Evolutionary conservation across 257 asterid species (phyloP).

Genomic region (Solanum paucissectum): DNA sequence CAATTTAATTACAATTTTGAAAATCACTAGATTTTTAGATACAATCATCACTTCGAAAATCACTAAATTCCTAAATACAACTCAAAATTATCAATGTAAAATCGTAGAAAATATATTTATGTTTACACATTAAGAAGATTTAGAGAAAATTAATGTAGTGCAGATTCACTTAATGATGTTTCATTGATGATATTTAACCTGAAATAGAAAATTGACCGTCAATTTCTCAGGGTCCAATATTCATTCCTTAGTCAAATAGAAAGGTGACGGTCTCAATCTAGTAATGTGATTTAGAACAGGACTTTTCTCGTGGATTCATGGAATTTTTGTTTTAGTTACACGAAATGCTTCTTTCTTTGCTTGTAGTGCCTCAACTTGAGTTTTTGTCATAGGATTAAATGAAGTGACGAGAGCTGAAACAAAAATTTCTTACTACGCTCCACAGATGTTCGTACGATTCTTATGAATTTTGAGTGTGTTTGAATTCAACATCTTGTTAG

Average conservation of each 20-base stretch:
- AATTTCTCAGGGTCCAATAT: not conserved
- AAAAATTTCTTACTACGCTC: accelerated
- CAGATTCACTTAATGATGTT: accelerated
- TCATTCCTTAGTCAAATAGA: not conserved
- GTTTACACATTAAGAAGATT: not conserved
- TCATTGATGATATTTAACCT: not conserved
- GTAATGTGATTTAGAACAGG: accelerated
- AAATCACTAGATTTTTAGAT: not conserved
- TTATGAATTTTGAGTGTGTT: no score
- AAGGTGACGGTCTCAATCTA: not conserved
- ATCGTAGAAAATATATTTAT: no score
- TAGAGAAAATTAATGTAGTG: not conserved
- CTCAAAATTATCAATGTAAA: not conserved
- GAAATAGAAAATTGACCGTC: not conserved
- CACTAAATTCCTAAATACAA: no score
- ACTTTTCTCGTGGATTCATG: accelerated
- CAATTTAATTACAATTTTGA: no score
- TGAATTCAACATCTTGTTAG: no score
- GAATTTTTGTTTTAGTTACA: accelerated
- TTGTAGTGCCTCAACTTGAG: accelerated
- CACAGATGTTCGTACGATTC: accelerated
- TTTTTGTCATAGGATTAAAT: no score
- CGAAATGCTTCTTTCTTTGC: not conserved
- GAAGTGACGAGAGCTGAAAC: accelerated
- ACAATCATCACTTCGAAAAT: accelerated